phyloP scores from a whole-genome alignment of 2,329 filamentous ascomycete genomes.

The Trichophyton equinum region DNA sequence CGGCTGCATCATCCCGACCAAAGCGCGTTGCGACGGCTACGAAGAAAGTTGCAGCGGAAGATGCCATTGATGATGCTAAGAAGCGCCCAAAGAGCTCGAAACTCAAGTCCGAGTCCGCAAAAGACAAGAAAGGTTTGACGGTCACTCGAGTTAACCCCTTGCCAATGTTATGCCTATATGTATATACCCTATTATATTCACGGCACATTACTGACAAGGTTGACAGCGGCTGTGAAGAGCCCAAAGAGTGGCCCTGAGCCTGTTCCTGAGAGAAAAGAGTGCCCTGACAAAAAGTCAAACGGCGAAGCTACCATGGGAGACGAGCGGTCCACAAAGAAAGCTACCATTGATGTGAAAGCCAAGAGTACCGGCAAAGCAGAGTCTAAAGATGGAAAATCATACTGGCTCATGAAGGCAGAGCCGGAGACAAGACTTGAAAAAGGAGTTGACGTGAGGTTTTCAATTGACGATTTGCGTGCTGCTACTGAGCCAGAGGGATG shows the following conservation, averaged over 20 bases:
- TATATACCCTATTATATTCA: too few relatives aligned
- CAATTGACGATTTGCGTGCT: slow-evolving; percentile 73
- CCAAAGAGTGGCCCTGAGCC: not conserved
- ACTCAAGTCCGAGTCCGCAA: not conserved
- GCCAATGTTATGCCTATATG: too few relatives aligned
- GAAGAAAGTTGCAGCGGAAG: not conserved
- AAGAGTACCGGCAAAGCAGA: not conserved
- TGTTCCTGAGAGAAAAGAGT: not conserved
- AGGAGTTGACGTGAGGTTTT: slow-evolving; percentile 80
- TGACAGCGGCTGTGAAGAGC: not conserved
- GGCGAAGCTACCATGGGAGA: not conserved
- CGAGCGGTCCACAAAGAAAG: not conserved
- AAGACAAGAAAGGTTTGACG: not conserved
- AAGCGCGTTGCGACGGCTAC: slow-evolving; percentile 2
- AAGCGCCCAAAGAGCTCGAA: not conserved
- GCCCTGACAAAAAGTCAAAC: slow-evolving; percentile 2
- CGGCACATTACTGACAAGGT: not conserved
- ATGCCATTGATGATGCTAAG: not conserved
- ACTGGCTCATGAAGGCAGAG: slow-evolving; percentile 80
- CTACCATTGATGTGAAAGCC: not conserved
- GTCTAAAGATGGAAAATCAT: slow-evolving; percentile 31
- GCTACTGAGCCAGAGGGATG: slow-evolving; percentile 71
- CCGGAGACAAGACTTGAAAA: slow-evolving; percentile 78
- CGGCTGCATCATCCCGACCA: slow-evolving; percentile 10
- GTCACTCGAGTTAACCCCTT: too few relatives aligned